A percentile compares a stretch with the other conserved stretches of the same genome.
Evolutionary conservation across 1,139 yeast species (phyloP).

Genomic region (Geotrichum restrictum): DNA sequence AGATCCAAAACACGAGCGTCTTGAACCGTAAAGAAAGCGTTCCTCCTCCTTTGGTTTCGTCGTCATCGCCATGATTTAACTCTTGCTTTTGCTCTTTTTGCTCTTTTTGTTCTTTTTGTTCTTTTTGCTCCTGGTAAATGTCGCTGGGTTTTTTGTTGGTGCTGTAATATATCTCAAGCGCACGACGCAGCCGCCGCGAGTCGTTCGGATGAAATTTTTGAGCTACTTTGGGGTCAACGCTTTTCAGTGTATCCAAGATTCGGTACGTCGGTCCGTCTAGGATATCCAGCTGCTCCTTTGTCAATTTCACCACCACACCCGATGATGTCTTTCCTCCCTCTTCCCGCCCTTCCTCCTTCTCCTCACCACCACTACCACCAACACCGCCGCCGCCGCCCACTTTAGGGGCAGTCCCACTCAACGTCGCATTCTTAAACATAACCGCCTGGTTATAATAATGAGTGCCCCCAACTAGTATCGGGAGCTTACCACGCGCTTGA

Average conservation of each 20-base stretch:
- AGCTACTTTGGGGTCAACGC: constrained; percentile 68
- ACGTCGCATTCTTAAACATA: constrained; percentile 64
- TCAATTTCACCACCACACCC: no score
- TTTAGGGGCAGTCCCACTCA: constrained; percentile 22
- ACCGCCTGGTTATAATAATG: constrained; percentile 84
- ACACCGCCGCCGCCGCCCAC: no score
- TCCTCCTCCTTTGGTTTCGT: constrained; percentile 4
- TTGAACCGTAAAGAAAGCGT: constrained; percentile 50
- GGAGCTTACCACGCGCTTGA: constrained; percentile 65
- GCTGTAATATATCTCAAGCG: constrained; percentile 69
- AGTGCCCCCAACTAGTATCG: constrained; percentile 93
- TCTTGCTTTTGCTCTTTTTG: no score
- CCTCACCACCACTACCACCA: no score
- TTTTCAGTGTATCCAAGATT: constrained; percentile 48
- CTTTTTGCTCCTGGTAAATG: constrained; percentile 63
- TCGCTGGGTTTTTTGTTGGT: constrained; percentile 70
- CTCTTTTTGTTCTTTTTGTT: no score
- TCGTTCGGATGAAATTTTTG: constrained; percentile 91
- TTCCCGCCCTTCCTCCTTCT: no score
- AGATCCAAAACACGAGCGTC: constrained; percentile 79
- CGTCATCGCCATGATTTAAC: constrained; percentile 32
- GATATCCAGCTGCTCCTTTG: constrained; percentile 17
- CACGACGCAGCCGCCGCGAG: constrained; percentile 68
- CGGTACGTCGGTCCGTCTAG: constrained; percentile 38
- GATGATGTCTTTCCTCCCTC: no score